Conservation (phyloP, 345 rosid genomes). For the Draba incana region DNA sequence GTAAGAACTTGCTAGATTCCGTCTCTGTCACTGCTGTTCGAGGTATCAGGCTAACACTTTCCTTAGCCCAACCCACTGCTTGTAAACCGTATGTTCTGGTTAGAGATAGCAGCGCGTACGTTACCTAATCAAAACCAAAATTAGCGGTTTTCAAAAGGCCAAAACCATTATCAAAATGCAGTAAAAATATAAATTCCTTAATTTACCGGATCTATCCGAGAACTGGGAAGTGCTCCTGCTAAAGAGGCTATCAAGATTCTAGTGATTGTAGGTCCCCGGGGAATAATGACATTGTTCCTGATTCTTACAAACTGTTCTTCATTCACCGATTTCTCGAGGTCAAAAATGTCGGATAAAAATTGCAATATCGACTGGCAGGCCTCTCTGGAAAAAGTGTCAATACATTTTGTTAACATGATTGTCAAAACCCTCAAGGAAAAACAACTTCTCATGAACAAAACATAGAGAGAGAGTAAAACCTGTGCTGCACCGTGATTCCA, state of each 20-base stretch:
- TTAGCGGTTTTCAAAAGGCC: neutral
- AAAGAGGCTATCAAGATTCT: slow-evolving; percentile 86
- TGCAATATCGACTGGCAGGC: slow-evolving; percentile 93
- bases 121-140: slow-evolving; percentile 53
- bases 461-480: slow-evolving; percentile 49
- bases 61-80: slow-evolving; percentile 84
- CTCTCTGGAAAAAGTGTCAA: slow-evolving; percentile 61
- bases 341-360: slow-evolving; percentile 86
- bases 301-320: slow-evolving; percentile 65
- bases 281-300: slow-evolving; percentile 74
- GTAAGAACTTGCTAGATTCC: slow-evolving; percentile 69
- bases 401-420: slow-evolving; percentile 14
- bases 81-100: slow-evolving; percentile 64
- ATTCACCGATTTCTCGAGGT: slow-evolving; percentile 67
- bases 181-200: slow-evolving; percentile 1
- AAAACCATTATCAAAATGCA: neutral
- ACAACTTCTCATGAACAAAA: slow-evolving; percentile 1
- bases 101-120: slow-evolving; percentile 73
- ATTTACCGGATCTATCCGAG: slow-evolving; percentile 83
- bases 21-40: slow-evolving; percentile 71
- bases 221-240: slow-evolving; percentile 97
- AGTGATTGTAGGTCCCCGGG: slow-evolving; percentile 78
- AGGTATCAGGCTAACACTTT: slow-evolving; percentile 72
- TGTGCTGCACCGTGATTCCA: slow-evolving; percentile 95
- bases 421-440: slow-evolving; percentile 11